Percentiles rank a stretch among this genome's conserved stretches.
phyloP scores from a whole-genome alignment of 495 filamentous ascomycete species.

The Penicillium cinerascens region DNA sequence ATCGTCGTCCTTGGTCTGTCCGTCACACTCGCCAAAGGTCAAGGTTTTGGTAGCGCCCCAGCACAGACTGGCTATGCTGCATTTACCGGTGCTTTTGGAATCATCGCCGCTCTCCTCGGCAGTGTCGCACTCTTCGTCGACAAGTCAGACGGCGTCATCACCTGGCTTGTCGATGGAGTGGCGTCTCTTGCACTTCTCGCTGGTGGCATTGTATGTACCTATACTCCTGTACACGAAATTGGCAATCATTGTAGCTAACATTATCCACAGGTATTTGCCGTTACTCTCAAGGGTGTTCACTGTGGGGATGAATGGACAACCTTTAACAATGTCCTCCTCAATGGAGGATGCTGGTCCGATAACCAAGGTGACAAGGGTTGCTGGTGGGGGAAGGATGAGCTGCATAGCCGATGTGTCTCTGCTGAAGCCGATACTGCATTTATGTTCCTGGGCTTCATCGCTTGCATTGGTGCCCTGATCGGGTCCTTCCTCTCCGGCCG shows the following conservation, averaged over 20 bases:
- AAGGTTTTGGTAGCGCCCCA: constrained; percentile 34
- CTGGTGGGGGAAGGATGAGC: constrained; percentile 10
- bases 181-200: constrained; percentile 44
- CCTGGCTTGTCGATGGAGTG: constrained; percentile 42
- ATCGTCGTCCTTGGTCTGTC: constrained; percentile 47
- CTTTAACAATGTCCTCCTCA: constrained; percentile 7
- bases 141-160: constrained; percentile 34
- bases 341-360: constrained; percentile 11
- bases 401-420: constrained; percentile 24
- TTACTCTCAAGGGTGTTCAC: constrained; percentile 28
- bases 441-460: constrained; percentile 26
- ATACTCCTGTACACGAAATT: no score
- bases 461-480: constrained; percentile 16
- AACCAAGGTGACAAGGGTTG: constrained; percentile 1
- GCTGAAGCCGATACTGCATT: constrained; percentile 29
- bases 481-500: constrained; percentile 4
- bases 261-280: constrained; percentile 41
- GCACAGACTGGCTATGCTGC: constrained; percentile 38
- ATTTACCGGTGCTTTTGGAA: constrained; percentile 48
- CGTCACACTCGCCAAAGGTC: constrained; percentile 41
- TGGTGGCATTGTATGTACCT: constrained; percentile 53
- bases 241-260: not conserved
- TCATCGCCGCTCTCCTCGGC: constrained; percentile 40
- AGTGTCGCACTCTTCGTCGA: constrained; percentile 35
- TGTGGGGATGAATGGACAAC: constrained; percentile 2